These are phyloP conservation scores for Picochlorum costavermella DNA, from an alignment of 139 green algal genomes.

Conservation along the genomic window DNA sequence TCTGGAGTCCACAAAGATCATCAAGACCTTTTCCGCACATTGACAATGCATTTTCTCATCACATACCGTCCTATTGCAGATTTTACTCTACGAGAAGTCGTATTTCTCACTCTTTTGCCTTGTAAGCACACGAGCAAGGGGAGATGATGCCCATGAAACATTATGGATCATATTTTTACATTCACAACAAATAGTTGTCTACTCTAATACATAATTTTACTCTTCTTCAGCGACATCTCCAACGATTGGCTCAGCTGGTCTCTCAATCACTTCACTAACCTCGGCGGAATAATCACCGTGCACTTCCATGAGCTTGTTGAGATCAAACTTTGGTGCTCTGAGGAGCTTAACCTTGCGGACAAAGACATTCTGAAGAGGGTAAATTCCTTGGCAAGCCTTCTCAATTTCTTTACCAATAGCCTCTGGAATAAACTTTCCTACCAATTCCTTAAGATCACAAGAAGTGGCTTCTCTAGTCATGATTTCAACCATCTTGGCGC, in stretches of 20 bases:
- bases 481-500: conserved; percentile 98
- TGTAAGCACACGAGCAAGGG: too few species aligned
- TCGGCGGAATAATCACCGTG: conserved; percentile 82
- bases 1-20: neutral
- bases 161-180: too few species aligned
- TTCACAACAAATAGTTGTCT: neutral
- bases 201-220: neutral
- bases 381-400: conserved; percentile 89
- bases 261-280: conserved; percentile 33
- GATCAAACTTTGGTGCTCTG: conserved; percentile 96
- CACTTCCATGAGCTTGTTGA: conserved; percentile 98
- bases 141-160: too few species aligned
- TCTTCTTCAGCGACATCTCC: conserved; percentile 20
- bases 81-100: too few species aligned
- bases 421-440: conserved; percentile 98
- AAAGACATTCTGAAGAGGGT: conserved; percentile 87
- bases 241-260: conserved; percentile 27
- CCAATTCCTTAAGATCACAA: conserved; percentile 97
- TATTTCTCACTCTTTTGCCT: too few species aligned
- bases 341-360: conserved; percentile 99
- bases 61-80: too few species aligned
- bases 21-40: neutral
- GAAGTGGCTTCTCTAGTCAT: conserved; percentile 82
- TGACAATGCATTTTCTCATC: neutral
- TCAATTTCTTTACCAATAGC: conserved; percentile 97